Percentiles rank a stretch among this genome's conserved stretches.
phyloP scores from a whole-genome alignment of 2,329 filamentous ascomycete species.

The Talaromyces sp. region DNA sequence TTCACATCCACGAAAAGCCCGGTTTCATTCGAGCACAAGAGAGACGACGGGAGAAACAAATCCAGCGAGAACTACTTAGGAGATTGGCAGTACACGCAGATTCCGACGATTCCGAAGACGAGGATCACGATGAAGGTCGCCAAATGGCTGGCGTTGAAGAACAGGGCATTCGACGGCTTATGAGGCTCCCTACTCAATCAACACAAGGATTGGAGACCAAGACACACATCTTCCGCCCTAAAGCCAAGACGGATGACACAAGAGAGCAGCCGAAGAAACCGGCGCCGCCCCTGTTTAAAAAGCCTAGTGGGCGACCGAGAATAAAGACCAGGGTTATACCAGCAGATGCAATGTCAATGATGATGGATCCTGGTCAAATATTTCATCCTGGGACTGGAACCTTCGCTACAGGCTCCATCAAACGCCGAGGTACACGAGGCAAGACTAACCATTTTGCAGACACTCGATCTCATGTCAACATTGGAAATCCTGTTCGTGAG shows the following conservation, averaged over 20 bases:
- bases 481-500: constrained; percentile 21
- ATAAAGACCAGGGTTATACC: constrained; percentile 6
- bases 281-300: background rate
- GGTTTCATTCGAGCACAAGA: constrained; percentile 32
- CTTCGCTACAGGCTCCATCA: constrained; percentile 42
- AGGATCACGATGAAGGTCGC: background rate
- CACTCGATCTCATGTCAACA: background rate
- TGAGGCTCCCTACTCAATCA: constrained; percentile 17
- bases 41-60: constrained; percentile 24
- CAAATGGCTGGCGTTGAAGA: background rate
- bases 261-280: background rate
- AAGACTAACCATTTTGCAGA: background rate
- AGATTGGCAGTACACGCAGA: constrained; percentile 7
- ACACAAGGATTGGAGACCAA: background rate
- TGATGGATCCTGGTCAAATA: constrained; percentile 42
- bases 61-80: constrained; percentile 30
- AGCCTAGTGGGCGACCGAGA: background rate
- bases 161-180: constrained; percentile 27
- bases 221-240: constrained; percentile 17
- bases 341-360: constrained; percentile 34
- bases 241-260: background rate
- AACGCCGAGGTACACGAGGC: background rate
- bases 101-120: background rate
- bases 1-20: constrained; percentile 42
- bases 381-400: constrained; percentile 49